Evolutionary conservation across 257 asterid genomes (phyloP), one percentile per base, ranked within the genome.

Genomic region (Henckelia pumila): DNA sequence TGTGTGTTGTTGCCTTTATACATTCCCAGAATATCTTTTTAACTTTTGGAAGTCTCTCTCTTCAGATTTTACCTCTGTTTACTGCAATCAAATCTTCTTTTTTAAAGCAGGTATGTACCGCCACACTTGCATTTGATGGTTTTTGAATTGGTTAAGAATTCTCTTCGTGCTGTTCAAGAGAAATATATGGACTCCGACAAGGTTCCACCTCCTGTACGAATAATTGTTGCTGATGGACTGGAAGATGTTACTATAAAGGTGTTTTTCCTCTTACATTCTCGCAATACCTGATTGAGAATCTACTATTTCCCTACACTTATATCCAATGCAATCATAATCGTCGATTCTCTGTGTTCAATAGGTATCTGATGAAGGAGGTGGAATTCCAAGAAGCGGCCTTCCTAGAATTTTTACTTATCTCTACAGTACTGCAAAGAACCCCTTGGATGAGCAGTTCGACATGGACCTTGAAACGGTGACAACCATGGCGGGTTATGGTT

Each of bases 331-430:
- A 69, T 1, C 28, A 2, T 21, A 29, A 25, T 57, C 20, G 33
- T 53, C 40, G 61, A 56, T 62, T 49, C 53, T 44, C 6, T 49
- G 22, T 73, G 67, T 67, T 64, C 40, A 52, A 24, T 68, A 92
- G 97, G 89, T 90, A 58, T 93, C 97, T 22, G 98, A 93, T 72
- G 97, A 93, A 87, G 98, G 98, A n/a, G 98, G 97, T 57, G 98
- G 98, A 59, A 86, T 93, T 40, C 78, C 97, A 5, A 86, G 98
- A 81, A 93, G 98, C 26, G 97, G 96, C 32, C 95, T 90, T 56
- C 86, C 96, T 7, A 93, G 66, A 76, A 85, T 93, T 24, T 93
- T 93, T 74, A 90, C 97, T 0, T 90, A 90, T 73, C 96, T 93
- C 59, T 93, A 89, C 79, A 87, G 98, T 64, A 90, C 98, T 53